These are phyloP conservation scores for Filobasidium floriforme DNA, from an alignment of 768 basidiomycete species.

Conservation along the genomic window DNA sequence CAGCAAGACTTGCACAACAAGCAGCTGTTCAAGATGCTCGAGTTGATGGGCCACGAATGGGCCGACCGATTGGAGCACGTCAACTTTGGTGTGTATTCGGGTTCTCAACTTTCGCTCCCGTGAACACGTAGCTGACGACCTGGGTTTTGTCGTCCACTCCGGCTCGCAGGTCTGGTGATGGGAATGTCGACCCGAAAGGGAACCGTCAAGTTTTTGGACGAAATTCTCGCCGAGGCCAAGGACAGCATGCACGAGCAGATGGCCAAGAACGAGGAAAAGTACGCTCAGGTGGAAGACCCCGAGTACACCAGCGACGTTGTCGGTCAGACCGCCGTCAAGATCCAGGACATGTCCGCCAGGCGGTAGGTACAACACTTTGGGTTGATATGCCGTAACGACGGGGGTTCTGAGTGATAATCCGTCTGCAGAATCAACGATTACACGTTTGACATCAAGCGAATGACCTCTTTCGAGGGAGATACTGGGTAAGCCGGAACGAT, in stretches of 20 bases:
- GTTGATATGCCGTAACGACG: background rate
- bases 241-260: slow-evolving; percentile 94
- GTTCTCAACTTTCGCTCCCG: no score
- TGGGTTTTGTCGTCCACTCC: no score
- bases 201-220: slow-evolving; percentile 87
- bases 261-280: slow-evolving; percentile 89
- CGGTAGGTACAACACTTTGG: slow-evolving; percentile 51
- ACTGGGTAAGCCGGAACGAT: slow-evolving; percentile 51
- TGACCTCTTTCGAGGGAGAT: slow-evolving; percentile 93
- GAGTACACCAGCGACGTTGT: slow-evolving; percentile 69
- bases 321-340: slow-evolving; percentile 91
- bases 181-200: slow-evolving; percentile 86
- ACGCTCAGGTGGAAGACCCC: slow-evolving; percentile 77
- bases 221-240: slow-evolving; percentile 70
- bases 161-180: slow-evolving; percentile 58
- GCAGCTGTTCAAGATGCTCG: slow-evolving; percentile 89
- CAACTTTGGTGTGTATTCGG: slow-evolving; percentile 49
- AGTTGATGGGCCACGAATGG: slow-evolving; percentile 83
- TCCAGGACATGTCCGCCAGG: slow-evolving; percentile 94
- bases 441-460: slow-evolving; percentile 85
- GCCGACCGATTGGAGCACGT: slow-evolving; percentile 74
- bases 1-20: slow-evolving; percentile 72
- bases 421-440: slow-evolving; percentile 80
- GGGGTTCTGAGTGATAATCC: background rate
- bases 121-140: no score